Evolutionary conservation across 164 flowering plant genomes (phyloP), one percentile per base, ranked within the genome.

Genomic region (Berberis thunbergii): DNA sequence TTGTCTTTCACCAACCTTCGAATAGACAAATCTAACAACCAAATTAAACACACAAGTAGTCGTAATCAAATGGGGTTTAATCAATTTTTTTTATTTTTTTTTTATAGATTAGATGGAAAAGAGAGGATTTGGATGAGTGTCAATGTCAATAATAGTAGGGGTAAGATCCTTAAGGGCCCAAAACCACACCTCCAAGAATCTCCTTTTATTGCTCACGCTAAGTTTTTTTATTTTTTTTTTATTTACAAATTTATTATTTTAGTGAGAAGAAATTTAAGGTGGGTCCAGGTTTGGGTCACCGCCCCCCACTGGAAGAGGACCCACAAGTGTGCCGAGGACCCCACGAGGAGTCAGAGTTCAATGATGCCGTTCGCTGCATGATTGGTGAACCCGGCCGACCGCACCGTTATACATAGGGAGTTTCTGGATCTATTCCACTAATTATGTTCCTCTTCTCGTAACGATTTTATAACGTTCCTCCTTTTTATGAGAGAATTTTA

Each of bases 201-300:
- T 63, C 64, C 64, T 70, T 70, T 70, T 69, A 41, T 60, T 70
- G 64, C 61, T 70, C 64, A 70, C 73, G 73, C 68, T 70, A 69
- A 57, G 62, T 56, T 69, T 63, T n/a, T n/a, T n/a, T n/a, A n/a
- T n/a, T n/a, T n/a, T n/a, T 68, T 26, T 41, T 55, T 54, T 54
- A 52, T 59, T 59, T 26, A 26, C 26, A 26, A 26, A 26, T 53
- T 59, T 6, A 48, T 54, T 6, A 7, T 6, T 48, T 11, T 7
- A 54, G 44, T 43, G 49, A 61, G 54, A 61, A 45, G 13, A 12
- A 49, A 57, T 49, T 57, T 43, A 48, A 10, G 4, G 52, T 13
- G 40, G 10, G 69, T 3, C 46, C 5, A 45, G 26, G 26, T 26
- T 26, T 26, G n/a, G 5, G 50, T 54, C 7, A 50, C 70, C 60